Base-by-base conservation (phyloP, 306 rosid species). In the Adenanthera pavonina region DNA sequence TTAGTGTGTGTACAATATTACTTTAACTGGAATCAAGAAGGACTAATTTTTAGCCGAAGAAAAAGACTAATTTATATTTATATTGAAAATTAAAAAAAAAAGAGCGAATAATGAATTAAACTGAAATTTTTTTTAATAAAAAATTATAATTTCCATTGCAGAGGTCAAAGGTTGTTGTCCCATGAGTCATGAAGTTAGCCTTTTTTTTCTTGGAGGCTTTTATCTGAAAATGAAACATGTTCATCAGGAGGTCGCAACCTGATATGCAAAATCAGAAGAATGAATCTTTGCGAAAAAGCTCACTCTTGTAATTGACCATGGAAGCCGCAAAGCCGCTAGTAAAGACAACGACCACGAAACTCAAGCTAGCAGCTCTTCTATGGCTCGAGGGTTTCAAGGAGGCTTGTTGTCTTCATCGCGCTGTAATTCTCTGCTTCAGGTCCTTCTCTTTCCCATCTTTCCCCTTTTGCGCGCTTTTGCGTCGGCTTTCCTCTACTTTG, bases 341-440 rank as follows among this genome's bases (percentile, higher is more conserved):
- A 41, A 72, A 66, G n/a, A 75, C 15, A 43, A 11, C 70, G 36
- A 30, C 34, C 2, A 68, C 78, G 43, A 85, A 84, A 64, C 16
- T 43, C 4, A 83, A 85, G 84, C 80, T 80, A 9, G 87, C 83
- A 17, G 82, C 82, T 68, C 7, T 79, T 81, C 86, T 87, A 9
- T 93, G 97, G 97, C 72, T 91, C 13, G 86, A 87, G 48, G 99
- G 99, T 75, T 86, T 95, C 75, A 44, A 79, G 79, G 97, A 95
- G 40, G 97, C 97, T 12, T 92, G 94, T 79, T 91, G 93, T 69
- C 93, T 95, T 83, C 97, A 93, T 80, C 99, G 97, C 80, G 95
- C 90, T 36, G 44, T 91, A 33, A 73, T 95, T 81, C 92, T 93
- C 80, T 91, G 92, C 84, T 74, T 53, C 85, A 86, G 94, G 92